Base-by-base conservation (phyloP, 148 eudicot genomes). In the Rhododendron vialii region DNA sequence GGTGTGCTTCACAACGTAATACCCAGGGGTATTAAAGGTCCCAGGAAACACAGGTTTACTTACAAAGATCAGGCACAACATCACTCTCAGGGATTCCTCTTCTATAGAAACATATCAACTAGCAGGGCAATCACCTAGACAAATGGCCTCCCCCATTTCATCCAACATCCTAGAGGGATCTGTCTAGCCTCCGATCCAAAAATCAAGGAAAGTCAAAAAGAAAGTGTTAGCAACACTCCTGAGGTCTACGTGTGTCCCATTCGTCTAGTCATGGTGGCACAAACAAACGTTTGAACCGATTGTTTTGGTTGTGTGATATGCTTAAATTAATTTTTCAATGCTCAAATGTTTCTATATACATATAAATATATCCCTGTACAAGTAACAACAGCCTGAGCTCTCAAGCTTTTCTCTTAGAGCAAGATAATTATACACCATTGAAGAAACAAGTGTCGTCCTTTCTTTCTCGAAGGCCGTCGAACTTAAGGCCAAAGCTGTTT, bases 381-480 rank as follows among this genome's bases (percentile, higher is more conserved):
- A 80, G 82, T 80, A 50, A 30, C 81, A 80, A 80, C 17, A 50
- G 9, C 43, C 41, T 61, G 41, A 57, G 75, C 83, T 78, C 35
- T 45, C 26, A 76, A 41, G 51, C 86, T 77, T 73, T 20, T n/a
- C 28, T 78, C 5, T n/a, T 17, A 59, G 28, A 55, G 45, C 28
- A 22, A 48, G 35, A 55, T 61, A 55, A 35, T 75, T 76, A 41
- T 43, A 24, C 59, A 84, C 57, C n/a, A 51, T 73, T 11, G 47
- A 47, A 14, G 20, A 65, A 71, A 12, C 38, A 71, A 5, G 76
- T 30, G 76, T 13, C 9, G 8, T 71, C 41, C 76, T 67, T 26
- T 67, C 35, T 11, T 67, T 67, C 33, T 67, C 33, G 5, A 67
- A 10, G 35, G 15, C 33, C 33, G 22, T 45, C 36, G 1, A 9